Evolutionary conservation across 1,139 yeast species (phyloP), one percentile per base, ranked within the genome.

Genomic region (Groenewaldozyma auringiensis): DNA sequence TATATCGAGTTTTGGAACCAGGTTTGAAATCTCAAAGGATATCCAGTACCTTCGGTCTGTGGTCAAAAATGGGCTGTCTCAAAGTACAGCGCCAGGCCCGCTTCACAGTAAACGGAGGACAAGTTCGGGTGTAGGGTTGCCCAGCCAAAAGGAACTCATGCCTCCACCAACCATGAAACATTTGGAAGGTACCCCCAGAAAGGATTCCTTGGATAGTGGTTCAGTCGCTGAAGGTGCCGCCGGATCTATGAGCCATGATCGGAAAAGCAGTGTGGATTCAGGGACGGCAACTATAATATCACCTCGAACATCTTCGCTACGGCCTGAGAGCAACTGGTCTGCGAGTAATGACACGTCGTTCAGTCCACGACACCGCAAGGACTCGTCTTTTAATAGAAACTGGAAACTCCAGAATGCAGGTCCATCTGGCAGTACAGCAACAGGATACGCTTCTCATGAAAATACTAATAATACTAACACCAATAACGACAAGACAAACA

Each of bases 11-110:
- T 92, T 92, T 69, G 99, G 99, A 20, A 89, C 96, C 1, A 73
- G 99, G 50, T 92, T 88, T 66, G 96, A 89, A 64, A 78, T 94
- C 38, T 81, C 81, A 63, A 87, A 87, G 61, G 95, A 86, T 62
- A 89, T 92, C 58, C 95, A 86, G 62, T 76, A 79, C 40, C 72
- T 89, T 9, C 57, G 52, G 43, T 51, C 57, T 29, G 44, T 53
- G 25, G 53, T 52, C 6, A 31, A 35, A 18, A 35, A 35, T 11
- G 38, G 38, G 25, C 4, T 35, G 4, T 16, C 38, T 4, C 21
- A 35, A 6, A 11, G 21, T 14, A 17, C 38, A 18, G 38, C 38
- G 6, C 38, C 48, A 16, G 29, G 29, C 6, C 29, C 29, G 6
- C 29, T 25, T 25, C 29, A 25, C 6, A 25, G 29, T 25, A 25